phyloP scores from a whole-genome alignment of 2,329 filamentous ascomycete species.

The Fusarium chlamydosporum region DNA sequence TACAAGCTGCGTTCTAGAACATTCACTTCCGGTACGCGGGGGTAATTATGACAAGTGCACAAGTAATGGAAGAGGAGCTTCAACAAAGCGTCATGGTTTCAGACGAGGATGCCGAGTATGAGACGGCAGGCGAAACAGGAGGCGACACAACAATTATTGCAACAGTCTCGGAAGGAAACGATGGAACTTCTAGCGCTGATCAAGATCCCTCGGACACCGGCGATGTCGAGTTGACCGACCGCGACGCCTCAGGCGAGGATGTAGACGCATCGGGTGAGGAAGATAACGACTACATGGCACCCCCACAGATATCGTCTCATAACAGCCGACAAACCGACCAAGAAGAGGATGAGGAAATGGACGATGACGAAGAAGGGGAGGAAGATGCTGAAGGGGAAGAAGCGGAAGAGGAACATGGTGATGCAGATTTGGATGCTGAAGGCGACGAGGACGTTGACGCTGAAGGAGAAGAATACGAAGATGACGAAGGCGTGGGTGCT shows the following conservation, averaged over 20 bases:
- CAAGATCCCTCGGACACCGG: constrained; percentile 49
- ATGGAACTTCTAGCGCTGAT: constrained; percentile 1
- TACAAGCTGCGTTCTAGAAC: constrained; percentile 28
- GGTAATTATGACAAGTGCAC: constrained; percentile 64
- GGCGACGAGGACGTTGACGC: constrained; percentile 60
- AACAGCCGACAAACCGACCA: constrained; percentile 52
- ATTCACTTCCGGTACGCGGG: constrained; percentile 46
- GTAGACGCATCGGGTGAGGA: constrained; percentile 61
- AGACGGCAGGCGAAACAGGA: constrained; percentile 53
- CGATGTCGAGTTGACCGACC: constrained; percentile 57
- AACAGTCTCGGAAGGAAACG: constrained; percentile 28
- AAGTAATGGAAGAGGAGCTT: constrained; percentile 70
- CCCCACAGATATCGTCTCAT: constrained; percentile 47
- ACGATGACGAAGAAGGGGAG: constrained; percentile 55
- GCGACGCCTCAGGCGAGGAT: constrained; percentile 60
- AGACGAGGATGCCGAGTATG: constrained; percentile 64
- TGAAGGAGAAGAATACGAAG: constrained; percentile 57
- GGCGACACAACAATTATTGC: constrained; percentile 50
- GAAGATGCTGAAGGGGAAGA: constrained; percentile 52
- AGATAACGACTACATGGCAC: constrained; percentile 54
- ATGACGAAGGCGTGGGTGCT: constrained; percentile 69
- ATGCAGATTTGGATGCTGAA: constrained; percentile 32
- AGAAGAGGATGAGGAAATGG: constrained; percentile 52
- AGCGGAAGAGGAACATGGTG: constrained; percentile 46
- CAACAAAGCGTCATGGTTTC: constrained; percentile 69